A percentile compares a stretch with the other conserved stretches of the same genome.
phyloP scores from a whole-genome alignment of 176 grass and related monocot genomes.

The Pontederia crassipes region DNA sequence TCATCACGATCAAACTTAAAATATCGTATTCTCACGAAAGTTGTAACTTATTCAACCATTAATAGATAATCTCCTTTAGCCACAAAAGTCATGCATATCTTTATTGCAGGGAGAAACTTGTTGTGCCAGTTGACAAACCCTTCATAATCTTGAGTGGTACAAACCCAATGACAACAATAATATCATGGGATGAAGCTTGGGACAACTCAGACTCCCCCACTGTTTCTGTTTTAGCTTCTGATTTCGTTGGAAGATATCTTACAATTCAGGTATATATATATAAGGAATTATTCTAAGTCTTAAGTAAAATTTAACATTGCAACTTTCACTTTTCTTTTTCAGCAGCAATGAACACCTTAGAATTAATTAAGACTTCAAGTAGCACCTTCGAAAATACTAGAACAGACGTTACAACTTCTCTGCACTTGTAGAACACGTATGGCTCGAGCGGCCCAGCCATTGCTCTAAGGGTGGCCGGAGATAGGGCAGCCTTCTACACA shows the following conservation, averaged over 20 bases:
- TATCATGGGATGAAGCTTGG: slow-evolving; percentile 68
- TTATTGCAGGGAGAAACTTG: slow-evolving; percentile 55
- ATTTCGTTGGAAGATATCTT: slow-evolving; percentile 73
- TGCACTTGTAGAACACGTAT: slow-evolving; percentile 41
- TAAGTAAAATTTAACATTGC: no score
- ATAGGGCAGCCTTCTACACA: slow-evolving; percentile 65
- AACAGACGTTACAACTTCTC: no score
- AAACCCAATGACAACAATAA: slow-evolving; percentile 32
- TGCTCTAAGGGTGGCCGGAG: slow-evolving; percentile 44
- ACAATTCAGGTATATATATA: slow-evolving; percentile 43
- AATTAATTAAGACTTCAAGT: no score
- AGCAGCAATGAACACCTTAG: neutral
- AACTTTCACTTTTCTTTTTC: neutral
- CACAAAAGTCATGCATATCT: no score
- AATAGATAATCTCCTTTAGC: no score
- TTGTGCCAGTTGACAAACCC: slow-evolving; percentile 49
- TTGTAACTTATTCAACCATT: no score
- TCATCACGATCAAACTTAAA: no score
- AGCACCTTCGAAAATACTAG: no score
- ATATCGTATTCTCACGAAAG: no score
- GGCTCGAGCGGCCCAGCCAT: slow-evolving; percentile 25
- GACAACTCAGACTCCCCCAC: slow-evolving; percentile 29
- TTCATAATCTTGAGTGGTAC: slow-evolving; percentile 43
- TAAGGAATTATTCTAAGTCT: no score
- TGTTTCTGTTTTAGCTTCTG: slow-evolving; percentile 43